These are phyloP conservation scores for Acer negundo DNA, from an alignment of 345 rosid genomes.

Conservation along the genomic window DNA sequence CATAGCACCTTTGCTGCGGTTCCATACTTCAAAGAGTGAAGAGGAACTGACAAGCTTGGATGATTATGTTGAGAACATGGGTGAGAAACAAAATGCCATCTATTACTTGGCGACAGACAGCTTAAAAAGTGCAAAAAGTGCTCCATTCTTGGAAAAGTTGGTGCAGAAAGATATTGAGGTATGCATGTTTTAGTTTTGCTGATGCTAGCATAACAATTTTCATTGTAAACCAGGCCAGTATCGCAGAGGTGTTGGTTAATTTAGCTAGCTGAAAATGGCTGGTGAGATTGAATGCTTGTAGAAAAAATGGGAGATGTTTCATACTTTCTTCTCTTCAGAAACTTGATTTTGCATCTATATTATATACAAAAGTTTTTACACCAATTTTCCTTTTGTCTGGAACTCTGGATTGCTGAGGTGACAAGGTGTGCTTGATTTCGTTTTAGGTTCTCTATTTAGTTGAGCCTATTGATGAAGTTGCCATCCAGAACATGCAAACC, in stretches of 20 bases:
- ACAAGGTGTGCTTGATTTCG: neutral
- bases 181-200: conserved; percentile 1
- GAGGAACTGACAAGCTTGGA: conserved; percentile 82
- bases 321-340: neutral
- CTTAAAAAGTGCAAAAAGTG: conserved; percentile 87
- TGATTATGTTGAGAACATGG: conserved; percentile 92
- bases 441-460: conserved; percentile 81
- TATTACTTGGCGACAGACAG: conserved; percentile 94
- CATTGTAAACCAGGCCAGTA: neutral
- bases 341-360: neutral
- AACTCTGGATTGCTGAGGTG: conserved; percentile 16
- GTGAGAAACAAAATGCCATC: conserved; percentile 91
- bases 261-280: neutral
- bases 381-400: neutral
- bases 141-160: conserved; percentile 96
- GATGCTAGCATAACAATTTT: neutral
- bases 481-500: conserved; percentile 92
- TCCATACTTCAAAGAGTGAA: conserved; percentile 81
- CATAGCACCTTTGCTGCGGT: conserved; percentile 78
- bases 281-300: conserved; percentile 3
- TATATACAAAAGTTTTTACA: neutral
- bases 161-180: conserved; percentile 94
- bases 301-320: neutral
- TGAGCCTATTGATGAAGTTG: conserved; percentile 98
- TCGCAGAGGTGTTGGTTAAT: neutral